phyloP scores from a whole-genome alignment of 768 basidiomycete species.

The Antrodiella citrinella region DNA sequence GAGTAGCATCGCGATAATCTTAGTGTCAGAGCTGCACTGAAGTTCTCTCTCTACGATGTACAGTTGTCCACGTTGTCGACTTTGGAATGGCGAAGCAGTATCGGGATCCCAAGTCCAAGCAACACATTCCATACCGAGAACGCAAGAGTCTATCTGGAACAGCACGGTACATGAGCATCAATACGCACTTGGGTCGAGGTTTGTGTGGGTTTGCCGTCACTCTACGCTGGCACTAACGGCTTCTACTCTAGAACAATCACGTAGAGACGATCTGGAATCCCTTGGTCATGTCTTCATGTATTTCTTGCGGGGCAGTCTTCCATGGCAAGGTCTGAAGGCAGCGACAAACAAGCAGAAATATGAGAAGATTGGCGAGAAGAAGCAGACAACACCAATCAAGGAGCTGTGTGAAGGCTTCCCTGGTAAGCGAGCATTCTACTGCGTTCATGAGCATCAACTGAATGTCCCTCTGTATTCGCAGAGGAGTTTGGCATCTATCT shows the following conservation, averaged over 20 bases:
- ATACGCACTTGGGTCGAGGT: constrained; percentile 97
- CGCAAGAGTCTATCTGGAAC: constrained; percentile 96
- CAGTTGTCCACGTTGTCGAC: constrained; percentile 91
- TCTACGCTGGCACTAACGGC: constrained; percentile 5
- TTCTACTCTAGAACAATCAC: constrained; percentile 61
- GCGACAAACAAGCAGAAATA: constrained; percentile 99
- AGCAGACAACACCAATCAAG: constrained; percentile 95
- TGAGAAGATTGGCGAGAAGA: constrained; percentile 99
- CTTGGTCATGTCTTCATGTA: constrained; percentile 99
- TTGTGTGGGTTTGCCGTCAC: constrained; percentile 19
- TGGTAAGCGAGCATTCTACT: constrained; percentile 38
- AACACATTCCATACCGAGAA: constrained; percentile 98
- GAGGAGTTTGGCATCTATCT: constrained; percentile 99
- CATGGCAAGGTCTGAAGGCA: constrained; percentile 99
- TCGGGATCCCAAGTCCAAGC: constrained; percentile 97
- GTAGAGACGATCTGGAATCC: constrained; percentile 97
- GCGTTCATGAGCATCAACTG: neutral
- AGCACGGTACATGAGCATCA: constrained; percentile 99
- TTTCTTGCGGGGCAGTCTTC: constrained; percentile 91
- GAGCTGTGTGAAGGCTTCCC: constrained; percentile 95
- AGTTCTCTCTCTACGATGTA: neutral
- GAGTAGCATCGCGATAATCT: constrained; percentile 21
- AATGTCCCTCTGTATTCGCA: constrained; percentile 24
- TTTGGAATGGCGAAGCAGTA: constrained; percentile 99
- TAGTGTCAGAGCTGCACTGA: neutral